phyloP scores from a whole-genome alignment of 441 rosid species.

The Breynia disticha region DNA sequence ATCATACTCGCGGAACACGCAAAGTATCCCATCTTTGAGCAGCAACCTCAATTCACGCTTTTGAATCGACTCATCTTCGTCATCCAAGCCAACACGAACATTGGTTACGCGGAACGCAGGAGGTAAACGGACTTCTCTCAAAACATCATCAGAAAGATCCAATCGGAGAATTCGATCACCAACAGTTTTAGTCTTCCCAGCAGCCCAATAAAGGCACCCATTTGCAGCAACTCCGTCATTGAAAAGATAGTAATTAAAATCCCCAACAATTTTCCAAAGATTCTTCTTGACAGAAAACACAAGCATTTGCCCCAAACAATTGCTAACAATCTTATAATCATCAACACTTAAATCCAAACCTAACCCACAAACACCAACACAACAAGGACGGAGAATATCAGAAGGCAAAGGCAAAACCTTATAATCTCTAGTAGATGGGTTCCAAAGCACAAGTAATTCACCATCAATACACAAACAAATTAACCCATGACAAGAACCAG shows the following conservation, averaged over 20 bases:
- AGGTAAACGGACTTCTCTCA: constrained; percentile 8
- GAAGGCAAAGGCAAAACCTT: constrained; percentile 8
- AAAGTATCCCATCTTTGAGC: background rate
- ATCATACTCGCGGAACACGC: constrained; percentile 9
- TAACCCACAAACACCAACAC: constrained; percentile 8
- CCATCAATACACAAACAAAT: constrained; percentile 3
- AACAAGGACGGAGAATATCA: background rate
- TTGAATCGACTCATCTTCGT: background rate
- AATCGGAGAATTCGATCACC: constrained; percentile 3
- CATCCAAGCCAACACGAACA: background rate
- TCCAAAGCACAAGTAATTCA: constrained; percentile 7
- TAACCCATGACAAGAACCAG: constrained; percentile 14
- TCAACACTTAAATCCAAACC: constrained; percentile 10
- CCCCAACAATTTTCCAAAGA: constrained; percentile 6
- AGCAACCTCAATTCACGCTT: constrained; percentile 2
- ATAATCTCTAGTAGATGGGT: constrained; percentile 7
- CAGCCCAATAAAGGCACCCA: constrained; percentile 11
- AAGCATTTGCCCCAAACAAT: background rate
- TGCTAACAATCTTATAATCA: constrained; percentile 10
- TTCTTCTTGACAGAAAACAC: constrained; percentile 11
- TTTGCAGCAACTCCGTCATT: constrained; percentile 8
- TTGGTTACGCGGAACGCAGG: background rate
- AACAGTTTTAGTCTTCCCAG: background rate
- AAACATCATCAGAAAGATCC: constrained; percentile 5
- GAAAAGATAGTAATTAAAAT: constrained; percentile 2